These are phyloP conservation scores for Groenewaldozyma sp. DNA, from an alignment of 1,139 yeast species.

Conservation along the genomic window DNA sequence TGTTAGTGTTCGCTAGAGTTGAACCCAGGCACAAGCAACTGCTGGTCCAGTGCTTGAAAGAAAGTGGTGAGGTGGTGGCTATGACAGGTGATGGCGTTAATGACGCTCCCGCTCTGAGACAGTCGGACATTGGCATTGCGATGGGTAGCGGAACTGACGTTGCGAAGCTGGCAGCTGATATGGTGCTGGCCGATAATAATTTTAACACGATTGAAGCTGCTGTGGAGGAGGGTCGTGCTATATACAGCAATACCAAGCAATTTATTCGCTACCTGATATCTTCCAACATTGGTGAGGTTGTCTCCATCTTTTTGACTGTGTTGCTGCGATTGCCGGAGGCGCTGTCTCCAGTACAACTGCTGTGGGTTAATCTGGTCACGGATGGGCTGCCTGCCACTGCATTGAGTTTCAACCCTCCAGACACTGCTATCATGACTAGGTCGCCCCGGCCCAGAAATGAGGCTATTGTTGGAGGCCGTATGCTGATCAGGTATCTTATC, in stretches of 20 bases:
- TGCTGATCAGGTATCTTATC: constrained; percentile 32
- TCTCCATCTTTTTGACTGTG: constrained; percentile 28
- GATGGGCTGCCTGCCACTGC: constrained; percentile 33
- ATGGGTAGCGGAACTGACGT: constrained; percentile 45
- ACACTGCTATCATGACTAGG: constrained; percentile 26
- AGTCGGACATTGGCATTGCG: constrained; percentile 47
- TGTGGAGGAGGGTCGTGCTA: constrained; percentile 33
- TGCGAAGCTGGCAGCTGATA: constrained; percentile 51
- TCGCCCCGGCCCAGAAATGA: constrained; percentile 30
- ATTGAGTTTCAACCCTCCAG: constrained; percentile 31
- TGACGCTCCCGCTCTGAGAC: constrained; percentile 44
- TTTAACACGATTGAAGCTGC: constrained; percentile 43
- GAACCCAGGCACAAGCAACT: constrained; percentile 46
- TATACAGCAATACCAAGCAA: constrained; percentile 44
- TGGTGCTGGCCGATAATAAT: constrained; percentile 34
- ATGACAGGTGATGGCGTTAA: constrained; percentile 50
- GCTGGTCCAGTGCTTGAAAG: constrained; percentile 42
- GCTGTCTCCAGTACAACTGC: constrained; percentile 27
- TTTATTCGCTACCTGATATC: constrained; percentile 43
- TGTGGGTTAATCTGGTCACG: constrained; percentile 31
- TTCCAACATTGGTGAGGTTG: constrained; percentile 43
- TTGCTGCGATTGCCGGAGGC: constrained; percentile 29
- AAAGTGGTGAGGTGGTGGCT: constrained; percentile 37
- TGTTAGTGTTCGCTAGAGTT: constrained; percentile 44
- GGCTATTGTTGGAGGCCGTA: constrained; percentile 32